Evolutionary conservation across 1,139 yeast species (phyloP).

Genomic region (Candida anutae): DNA sequence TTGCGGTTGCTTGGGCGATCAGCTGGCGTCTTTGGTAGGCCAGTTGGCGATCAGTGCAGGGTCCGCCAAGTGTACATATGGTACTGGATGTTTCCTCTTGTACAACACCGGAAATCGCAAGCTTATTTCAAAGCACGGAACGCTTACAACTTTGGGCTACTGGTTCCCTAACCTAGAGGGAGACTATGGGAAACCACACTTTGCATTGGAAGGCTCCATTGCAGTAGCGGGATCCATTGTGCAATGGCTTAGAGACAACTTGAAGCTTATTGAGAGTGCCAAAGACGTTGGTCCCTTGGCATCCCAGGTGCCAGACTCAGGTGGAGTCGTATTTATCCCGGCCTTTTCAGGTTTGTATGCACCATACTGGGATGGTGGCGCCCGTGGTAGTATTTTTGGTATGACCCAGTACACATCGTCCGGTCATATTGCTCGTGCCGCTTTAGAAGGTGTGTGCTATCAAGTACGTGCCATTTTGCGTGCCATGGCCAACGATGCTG

Average conservation of each 20-base stretch:
- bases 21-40: conserved; percentile 88
- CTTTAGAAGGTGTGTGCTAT: conserved; percentile 90
- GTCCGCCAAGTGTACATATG: conserved; percentile 93
- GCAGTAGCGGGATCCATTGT: conserved; percentile 95
- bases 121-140: conserved; percentile 67
- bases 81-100: conserved; percentile 89
- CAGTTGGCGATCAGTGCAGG: conserved; percentile 82
- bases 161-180: conserved; percentile 69
- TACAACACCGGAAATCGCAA: conserved; percentile 76
- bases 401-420: conserved; percentile 84
- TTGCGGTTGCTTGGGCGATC: conserved; percentile 91
- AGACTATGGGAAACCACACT: conserved; percentile 58
- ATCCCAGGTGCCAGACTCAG: conserved; percentile 69
- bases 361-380: conserved; percentile 93
- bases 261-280: conserved; percentile 72
- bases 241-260: conserved; percentile 90
- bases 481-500: conserved; percentile 85
- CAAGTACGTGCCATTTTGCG: conserved; percentile 87
- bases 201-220: conserved; percentile 90
- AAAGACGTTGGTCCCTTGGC: conserved; percentile 91
- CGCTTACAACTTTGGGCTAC: conserved; percentile 82
- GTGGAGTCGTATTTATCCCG: conserved; percentile 92
- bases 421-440: conserved; percentile 88
- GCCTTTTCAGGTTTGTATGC: conserved; percentile 93
- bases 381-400: conserved; percentile 90